Percentiles rank a stretch among this genome's conserved stretches.
Evolutionary conservation across 257 asterid species (phyloP).

Genomic region (Verbascum thapsus): DNA sequence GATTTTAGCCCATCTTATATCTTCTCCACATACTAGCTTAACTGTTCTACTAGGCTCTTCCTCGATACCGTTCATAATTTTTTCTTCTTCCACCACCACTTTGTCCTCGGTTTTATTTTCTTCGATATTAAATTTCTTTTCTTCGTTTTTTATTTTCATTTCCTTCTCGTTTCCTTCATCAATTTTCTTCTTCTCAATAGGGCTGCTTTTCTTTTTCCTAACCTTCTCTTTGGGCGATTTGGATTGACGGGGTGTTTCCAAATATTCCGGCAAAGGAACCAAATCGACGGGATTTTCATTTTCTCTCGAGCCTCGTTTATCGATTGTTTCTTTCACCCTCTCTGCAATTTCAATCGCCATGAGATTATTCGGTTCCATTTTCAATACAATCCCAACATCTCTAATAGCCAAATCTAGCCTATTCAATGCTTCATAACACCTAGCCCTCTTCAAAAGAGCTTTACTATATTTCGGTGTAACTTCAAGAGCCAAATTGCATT

Average conservation of each 20-base stretch:
- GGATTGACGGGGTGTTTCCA: slow-evolving; percentile 44
- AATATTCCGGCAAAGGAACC: slow-evolving; percentile 50
- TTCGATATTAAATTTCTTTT: slow-evolving; percentile 25
- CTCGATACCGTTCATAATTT: slow-evolving; percentile 38
- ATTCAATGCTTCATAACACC: slow-evolving; percentile 87
- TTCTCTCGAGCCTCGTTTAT: slow-evolving; percentile 39
- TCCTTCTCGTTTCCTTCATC: slow-evolving; percentile 28
- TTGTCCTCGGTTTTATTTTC: slow-evolving; percentile 43
- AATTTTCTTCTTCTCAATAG: slow-evolving; percentile 30
- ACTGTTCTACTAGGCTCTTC: slow-evolving; percentile 52
- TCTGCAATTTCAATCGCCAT: slow-evolving; percentile 74
- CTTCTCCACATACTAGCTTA: slow-evolving; percentile 80
- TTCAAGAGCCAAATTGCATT: slow-evolving; percentile 88
- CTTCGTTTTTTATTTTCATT: slow-evolving; percentile 23
- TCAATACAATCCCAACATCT: slow-evolving; percentile 64
- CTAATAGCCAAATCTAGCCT: slow-evolving; percentile 69
- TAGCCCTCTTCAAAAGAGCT: slow-evolving; percentile 83
- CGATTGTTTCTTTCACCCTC: slow-evolving; percentile 58
- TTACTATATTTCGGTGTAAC: slow-evolving; percentile 82
- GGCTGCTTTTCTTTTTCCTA: slow-evolving; percentile 44
- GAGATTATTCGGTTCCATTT: slow-evolving; percentile 72
- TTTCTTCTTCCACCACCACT: slow-evolving; percentile 68
- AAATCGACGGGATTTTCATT: slow-evolving; percentile 40
- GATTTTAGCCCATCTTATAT: slow-evolving; percentile 81
- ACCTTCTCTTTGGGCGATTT: slow-evolving; percentile 47